Conservation (phyloP, 306 rosid species). For the Arachis stenosperma region DNA sequence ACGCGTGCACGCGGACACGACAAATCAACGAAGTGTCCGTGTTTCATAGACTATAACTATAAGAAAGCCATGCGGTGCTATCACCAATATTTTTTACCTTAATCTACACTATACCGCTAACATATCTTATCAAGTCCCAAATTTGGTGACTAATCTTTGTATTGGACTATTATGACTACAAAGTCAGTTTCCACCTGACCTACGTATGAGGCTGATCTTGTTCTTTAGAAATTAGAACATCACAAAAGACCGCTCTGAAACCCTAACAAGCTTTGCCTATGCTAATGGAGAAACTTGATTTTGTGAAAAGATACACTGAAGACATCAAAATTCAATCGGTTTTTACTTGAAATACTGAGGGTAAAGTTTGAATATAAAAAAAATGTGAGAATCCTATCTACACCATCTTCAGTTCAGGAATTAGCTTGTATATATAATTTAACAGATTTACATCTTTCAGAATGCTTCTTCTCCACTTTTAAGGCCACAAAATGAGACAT, state of each 20-base stretch:
- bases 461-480: neutral
- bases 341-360: neutral
- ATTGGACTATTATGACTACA: neutral
- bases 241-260: neutral
- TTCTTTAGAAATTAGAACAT: neutral
- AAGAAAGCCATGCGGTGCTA: neutral
- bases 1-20: too few species aligned
- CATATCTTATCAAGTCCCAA: neutral
- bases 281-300: slow-evolving; percentile 9
- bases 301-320: neutral
- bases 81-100: neutral
- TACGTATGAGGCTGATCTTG: neutral
- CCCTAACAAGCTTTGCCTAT: neutral
- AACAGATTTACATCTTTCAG: slow-evolving; percentile 2
- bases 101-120: neutral
- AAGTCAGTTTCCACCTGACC: neutral
- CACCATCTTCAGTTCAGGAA: slow-evolving; percentile 4
- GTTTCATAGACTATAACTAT: neutral
- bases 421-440: neutral
- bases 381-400: neutral
- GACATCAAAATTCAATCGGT: slow-evolving; percentile 2
- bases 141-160: neutral
- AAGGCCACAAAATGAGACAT: slow-evolving; percentile 8
- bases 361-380: neutral
- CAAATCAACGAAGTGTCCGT: too few species aligned